Percentiles rank a stretch among this genome's conserved stretches.
Evolutionary conservation across 345 rosid genomes (phyloP).

Genomic region (Murraya koenigii): DNA sequence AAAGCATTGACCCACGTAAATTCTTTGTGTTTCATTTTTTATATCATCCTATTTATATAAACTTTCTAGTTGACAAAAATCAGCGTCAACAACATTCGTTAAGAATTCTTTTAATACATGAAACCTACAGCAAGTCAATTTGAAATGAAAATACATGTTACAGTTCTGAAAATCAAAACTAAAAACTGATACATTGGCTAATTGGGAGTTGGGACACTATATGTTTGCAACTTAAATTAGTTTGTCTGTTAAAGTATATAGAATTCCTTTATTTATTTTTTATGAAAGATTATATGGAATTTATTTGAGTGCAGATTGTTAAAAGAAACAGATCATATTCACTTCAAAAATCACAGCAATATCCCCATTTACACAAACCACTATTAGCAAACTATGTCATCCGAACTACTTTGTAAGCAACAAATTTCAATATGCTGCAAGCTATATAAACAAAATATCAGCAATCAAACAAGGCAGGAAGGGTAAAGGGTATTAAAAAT

Average conservation of each 20-base stretch:
- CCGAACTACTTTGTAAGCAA: background rate
- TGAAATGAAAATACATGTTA: background rate
- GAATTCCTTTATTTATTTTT: background rate
- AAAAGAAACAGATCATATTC: background rate
- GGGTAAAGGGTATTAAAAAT: background rate
- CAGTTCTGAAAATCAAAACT: background rate
- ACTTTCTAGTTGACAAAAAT: too few relatives aligned
- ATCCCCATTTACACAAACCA: background rate
- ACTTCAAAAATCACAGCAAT: background rate
- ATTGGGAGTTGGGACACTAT: background rate
- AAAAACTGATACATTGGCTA: background rate
- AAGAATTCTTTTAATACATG: background rate
- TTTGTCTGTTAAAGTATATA: background rate
- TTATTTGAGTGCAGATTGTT: background rate
- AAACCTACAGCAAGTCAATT: background rate
- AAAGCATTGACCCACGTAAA: too few relatives aligned
- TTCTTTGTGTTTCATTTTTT: too few relatives aligned
- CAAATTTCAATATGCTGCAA: background rate
- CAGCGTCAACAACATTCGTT: too few relatives aligned
- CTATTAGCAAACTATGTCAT: background rate
- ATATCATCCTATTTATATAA: too few relatives aligned
- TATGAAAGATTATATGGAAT: too few relatives aligned
- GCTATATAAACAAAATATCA: background rate
- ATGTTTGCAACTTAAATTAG: background rate
- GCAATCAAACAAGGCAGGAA: background rate